Percentiles rank a stretch among this genome's conserved stretches.
Conservation (phyloP, 129 eudicot species). For the Artemisia tridentata region DNA sequence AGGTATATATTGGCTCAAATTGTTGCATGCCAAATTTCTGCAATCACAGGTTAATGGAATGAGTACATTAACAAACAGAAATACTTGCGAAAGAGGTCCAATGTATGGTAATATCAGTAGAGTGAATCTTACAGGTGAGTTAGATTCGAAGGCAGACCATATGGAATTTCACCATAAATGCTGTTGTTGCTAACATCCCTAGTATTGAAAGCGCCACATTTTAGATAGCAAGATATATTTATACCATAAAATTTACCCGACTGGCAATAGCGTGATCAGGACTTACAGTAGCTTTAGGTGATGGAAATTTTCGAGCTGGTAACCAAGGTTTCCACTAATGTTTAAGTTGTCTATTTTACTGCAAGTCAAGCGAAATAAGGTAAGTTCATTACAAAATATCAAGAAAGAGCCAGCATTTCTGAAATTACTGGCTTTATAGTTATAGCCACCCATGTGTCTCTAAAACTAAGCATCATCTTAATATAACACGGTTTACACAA, state of each 20-base stretch:
- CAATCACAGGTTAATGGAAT: constrained; percentile 14
- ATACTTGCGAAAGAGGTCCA: not conserved
- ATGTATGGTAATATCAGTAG: constrained; percentile 1
- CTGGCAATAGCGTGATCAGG: constrained; percentile 10
- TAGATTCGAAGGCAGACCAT: constrained; percentile 67
- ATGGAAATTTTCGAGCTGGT: constrained; percentile 54
- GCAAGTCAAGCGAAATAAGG: constrained; percentile 23
- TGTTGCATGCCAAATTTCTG: constrained; percentile 90
- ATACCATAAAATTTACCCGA: not conserved
- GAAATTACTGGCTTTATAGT: constrained; percentile 1
- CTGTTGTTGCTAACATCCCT: constrained; percentile 82
- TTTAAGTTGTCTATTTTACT: constrained; percentile 66
- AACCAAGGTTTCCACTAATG: constrained; percentile 69
- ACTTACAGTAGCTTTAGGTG: constrained; percentile 77
- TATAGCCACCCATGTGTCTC: not conserved
- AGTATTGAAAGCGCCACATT: constrained; percentile 14
- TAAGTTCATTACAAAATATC: constrained; percentile 13
- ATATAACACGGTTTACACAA: not conserved
- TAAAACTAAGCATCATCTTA: not conserved
- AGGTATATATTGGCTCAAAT: constrained; percentile 62
- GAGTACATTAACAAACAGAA: constrained; percentile 1
- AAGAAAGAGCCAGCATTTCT: constrained; percentile 18
- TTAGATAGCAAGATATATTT: not conserved
- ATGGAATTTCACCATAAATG: constrained; percentile 71
- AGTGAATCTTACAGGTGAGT: constrained; percentile 71